Percentiles rank a stretch among this genome's conserved stretches.
Evolutionary conservation across 768 basidiomycete species (phyloP).

Genomic region (Wakefieldia striispora): DNA sequence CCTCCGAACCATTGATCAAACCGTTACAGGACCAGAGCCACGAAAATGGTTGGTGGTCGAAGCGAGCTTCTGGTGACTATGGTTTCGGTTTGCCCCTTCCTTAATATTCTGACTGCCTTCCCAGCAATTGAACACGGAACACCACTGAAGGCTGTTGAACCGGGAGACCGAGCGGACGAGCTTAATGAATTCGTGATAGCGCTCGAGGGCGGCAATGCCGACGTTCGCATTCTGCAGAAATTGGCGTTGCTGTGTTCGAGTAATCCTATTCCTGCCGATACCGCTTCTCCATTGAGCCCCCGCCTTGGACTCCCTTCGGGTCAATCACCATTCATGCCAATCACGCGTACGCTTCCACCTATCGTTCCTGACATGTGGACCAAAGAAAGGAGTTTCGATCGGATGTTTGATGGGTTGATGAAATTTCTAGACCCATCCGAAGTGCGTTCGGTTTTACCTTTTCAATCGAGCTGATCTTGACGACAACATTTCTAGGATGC

Average conservation of each 20-base stretch:
- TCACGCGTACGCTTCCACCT: slow-evolving; percentile 36
- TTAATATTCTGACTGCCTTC: slow-evolving; percentile 9
- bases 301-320: slow-evolving; percentile 49
- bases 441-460: slow-evolving; percentile 41
- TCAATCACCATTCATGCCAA: slow-evolving; percentile 55
- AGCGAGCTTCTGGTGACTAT: slow-evolving; percentile 65
- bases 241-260: slow-evolving; percentile 61
- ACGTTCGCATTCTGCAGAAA: slow-evolving; percentile 58
- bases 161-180: slow-evolving; percentile 45
- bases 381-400: slow-evolving; percentile 66
- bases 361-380: slow-evolving; percentile 67
- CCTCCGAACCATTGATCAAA: slow-evolving; percentile 60
- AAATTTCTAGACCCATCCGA: slow-evolving; percentile 58
- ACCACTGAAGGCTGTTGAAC: slow-evolving; percentile 39
- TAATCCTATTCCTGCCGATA: slow-evolving; percentile 45
- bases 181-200: slow-evolving; percentile 52
- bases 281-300: slow-evolving; percentile 53
- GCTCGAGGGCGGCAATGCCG: slow-evolving; percentile 52
- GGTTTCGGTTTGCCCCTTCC: not conserved
- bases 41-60: slow-evolving; percentile 84
- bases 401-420: slow-evolving; percentile 63
- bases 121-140: slow-evolving; percentile 46
- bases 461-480: not conserved
- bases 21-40: slow-evolving; percentile 64
- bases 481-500: slow-evolving; percentile 43